Percentiles rank a stretch among this genome's conserved stretches.
Evolutionary conservation across 768 basidiomycete species (phyloP).

Genomic region (Chalciporus sphaerocephalus): DNA sequence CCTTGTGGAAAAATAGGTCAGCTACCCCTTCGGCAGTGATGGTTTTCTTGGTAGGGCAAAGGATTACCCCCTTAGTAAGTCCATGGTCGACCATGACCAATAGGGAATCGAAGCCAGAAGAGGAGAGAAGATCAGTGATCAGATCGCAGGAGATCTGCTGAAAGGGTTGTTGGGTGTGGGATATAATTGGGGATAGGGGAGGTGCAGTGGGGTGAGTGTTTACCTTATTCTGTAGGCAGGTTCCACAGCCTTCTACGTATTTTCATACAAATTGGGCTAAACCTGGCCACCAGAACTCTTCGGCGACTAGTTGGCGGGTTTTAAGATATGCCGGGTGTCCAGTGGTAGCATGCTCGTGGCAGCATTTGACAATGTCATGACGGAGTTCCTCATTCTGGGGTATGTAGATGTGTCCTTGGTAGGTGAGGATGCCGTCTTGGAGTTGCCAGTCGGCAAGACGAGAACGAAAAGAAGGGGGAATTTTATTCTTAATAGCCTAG

Average conservation of each 20-base stretch:
- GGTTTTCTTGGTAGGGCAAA: no score
- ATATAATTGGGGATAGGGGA: background rate
- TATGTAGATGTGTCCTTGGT: no score
- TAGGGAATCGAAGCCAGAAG: no score
- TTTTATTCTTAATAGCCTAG: background rate
- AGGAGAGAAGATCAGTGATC: no score
- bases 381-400: no score
- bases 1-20: no score
- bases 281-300: background rate
- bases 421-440: background rate
- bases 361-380: background rate
- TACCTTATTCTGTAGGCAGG: no score
- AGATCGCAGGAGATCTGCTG: slow-evolving; percentile 24
- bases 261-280: background rate
- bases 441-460: background rate
- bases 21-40: no score
- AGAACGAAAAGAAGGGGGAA: background rate
- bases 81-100: no score
- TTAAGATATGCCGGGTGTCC: no score
- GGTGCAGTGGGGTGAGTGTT: background rate
- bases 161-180: slow-evolving; percentile 6
- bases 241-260: background rate
- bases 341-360: background rate
- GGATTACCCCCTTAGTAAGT: no score
- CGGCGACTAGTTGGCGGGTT: no score